Evolutionary conservation across 2,329 filamentous ascomycete genomes (phyloP), one percentile per base, ranked within the genome.

Genomic region (Hypomyces perniciosus): DNA sequence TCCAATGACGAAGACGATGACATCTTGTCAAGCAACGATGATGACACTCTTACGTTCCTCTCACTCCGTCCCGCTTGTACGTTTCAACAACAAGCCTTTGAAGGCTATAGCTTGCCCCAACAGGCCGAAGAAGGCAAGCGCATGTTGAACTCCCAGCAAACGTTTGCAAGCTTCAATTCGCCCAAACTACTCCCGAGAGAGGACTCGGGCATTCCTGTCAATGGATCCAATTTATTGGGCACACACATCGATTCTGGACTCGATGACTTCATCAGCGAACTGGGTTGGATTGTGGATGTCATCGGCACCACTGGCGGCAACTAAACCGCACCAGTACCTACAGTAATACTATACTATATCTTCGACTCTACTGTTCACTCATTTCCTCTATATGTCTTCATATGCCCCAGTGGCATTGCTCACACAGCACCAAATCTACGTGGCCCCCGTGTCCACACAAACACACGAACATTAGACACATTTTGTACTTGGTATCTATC

Each of bases 211-310:
- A 47, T 60, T 6, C 29, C 56, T 4, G 47, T 62, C 1, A 57
- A 48, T 37, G 57, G 57, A 49, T 42, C 50, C 42, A 58, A 62
- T 53, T 55, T 69, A 12, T 61, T 73, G 2, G 65, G 63, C 7
- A 57, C 62, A 37, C 69, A 68, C 2, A 62, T 66, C 39, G 68
- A 71, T 44, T 62, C 65, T 4, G 68, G 66, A 26, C 58, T 73
- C 5, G 70, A 72, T 43, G 68, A 72, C 50, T 70, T 74, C 54
- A 66, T 62, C 39, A 66, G 56, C 46, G 78, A 80, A 60, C 65
- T 80, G 54, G 69, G 73, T 48, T 80, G 77, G 76, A 75, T 80
- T 62, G 73, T 72, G 8, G 70, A 73, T 31, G 65, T 71, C 27
- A 77, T 80, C 54, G 66, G 67, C 46, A 65, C 59, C 29, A 68